A percentile compares a stretch with the other conserved stretches of the same genome.
These are phyloP conservation scores for Bothriochloa decipiens DNA, from an alignment of 176 grass and related monocot genomes.

Conservation along the genomic window DNA sequence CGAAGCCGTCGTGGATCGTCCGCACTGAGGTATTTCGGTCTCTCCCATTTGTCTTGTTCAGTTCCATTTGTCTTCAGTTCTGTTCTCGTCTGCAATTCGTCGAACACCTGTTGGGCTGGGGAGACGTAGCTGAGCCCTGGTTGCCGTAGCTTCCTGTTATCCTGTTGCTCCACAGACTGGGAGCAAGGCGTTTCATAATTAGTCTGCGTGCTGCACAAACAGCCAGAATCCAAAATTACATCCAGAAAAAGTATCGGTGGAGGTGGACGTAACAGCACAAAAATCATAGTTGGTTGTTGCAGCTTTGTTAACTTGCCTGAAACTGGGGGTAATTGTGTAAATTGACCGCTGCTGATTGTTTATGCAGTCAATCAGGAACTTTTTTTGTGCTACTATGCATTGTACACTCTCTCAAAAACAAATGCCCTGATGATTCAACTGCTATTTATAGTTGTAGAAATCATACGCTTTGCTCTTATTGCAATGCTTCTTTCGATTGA, in stretches of 20 bases:
- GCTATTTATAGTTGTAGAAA: not conserved
- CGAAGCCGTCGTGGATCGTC: slow-evolving; percentile 68
- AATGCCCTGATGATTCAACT: not conserved
- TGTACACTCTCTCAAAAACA: not conserved
- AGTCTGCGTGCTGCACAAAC: not conserved
- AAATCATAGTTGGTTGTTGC: not conserved
- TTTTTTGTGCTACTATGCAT: not conserved
- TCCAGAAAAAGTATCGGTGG: not conserved
- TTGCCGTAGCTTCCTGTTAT: not conserved
- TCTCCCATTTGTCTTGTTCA: not conserved
- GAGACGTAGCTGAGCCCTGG: not conserved
- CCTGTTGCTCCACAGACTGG: not conserved
- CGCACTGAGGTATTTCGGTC: slow-evolving; percentile 59
- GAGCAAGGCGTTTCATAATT: not conserved
- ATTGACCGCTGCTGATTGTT: not conserved
- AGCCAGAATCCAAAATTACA: not conserved
- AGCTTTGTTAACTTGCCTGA: slow-evolving; percentile 1
- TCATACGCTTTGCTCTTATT: not conserved
- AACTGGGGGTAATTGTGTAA: not conserved
- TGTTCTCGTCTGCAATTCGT: slow-evolving; percentile 30
- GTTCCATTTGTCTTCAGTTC: not conserved
- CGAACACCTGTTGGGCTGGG: not conserved
- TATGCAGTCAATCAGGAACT: not conserved
- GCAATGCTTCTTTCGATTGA: not conserved
- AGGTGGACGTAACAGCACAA: not conserved